A percentile compares a stretch with the other conserved stretches of the same genome.
Evolutionary conservation across 805 yeast species (phyloP).

Genomic region (Ogataea dorogensis): DNA sequence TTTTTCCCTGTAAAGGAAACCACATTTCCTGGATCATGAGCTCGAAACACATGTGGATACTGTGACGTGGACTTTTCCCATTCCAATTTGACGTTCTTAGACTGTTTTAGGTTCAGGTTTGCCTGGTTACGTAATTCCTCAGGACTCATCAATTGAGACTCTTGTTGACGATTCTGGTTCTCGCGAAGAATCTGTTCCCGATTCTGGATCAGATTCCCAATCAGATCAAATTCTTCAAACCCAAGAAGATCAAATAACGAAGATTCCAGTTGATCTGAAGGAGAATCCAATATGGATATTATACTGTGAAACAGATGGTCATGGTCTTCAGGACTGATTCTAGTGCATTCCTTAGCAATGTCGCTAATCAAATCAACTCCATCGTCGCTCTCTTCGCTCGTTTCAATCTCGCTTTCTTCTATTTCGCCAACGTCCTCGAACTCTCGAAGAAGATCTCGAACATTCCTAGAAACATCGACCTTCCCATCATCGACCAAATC

Average conservation of each 20-base stretch:
- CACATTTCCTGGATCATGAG: slow-evolving; percentile 64
- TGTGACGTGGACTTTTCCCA: slow-evolving; percentile 46
- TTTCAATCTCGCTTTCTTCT: slow-evolving; percentile 22
- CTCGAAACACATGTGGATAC: slow-evolving; percentile 86
- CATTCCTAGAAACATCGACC: slow-evolving; percentile 25
- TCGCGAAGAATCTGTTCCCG: slow-evolving; percentile 34
- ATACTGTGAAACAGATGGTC: slow-evolving; percentile 23
- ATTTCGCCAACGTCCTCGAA: slow-evolving; percentile 27
- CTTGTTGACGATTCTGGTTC: slow-evolving; percentile 10
- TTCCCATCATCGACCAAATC: slow-evolving; percentile 35
- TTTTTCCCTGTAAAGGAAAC: slow-evolving; percentile 80
- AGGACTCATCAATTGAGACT: slow-evolving; percentile 42
- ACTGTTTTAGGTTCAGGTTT: slow-evolving; percentile 45
- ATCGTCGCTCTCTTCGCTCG: slow-evolving; percentile 7
- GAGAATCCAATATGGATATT: slow-evolving; percentile 33
- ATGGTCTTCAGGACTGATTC: slow-evolving; percentile 28
- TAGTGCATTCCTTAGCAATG: slow-evolving; percentile 23
- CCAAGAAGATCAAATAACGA: slow-evolving; percentile 79
- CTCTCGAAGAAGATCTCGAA: slow-evolving; percentile 29
- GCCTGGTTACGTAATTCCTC: slow-evolving; percentile 56
- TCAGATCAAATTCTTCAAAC: slow-evolving; percentile 78
- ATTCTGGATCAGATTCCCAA: slow-evolving; percentile 57
- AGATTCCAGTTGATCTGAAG: slow-evolving; percentile 63
- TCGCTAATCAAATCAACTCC: slow-evolving; percentile 18
- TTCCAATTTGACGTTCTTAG: slow-evolving; percentile 48